Percentiles rank a stretch among this genome's conserved stretches.
These are phyloP conservation scores for Entomortierella parvispora DNA, from an alignment of 192 early-diverging fungal genomes.

Conservation along the genomic window DNA sequence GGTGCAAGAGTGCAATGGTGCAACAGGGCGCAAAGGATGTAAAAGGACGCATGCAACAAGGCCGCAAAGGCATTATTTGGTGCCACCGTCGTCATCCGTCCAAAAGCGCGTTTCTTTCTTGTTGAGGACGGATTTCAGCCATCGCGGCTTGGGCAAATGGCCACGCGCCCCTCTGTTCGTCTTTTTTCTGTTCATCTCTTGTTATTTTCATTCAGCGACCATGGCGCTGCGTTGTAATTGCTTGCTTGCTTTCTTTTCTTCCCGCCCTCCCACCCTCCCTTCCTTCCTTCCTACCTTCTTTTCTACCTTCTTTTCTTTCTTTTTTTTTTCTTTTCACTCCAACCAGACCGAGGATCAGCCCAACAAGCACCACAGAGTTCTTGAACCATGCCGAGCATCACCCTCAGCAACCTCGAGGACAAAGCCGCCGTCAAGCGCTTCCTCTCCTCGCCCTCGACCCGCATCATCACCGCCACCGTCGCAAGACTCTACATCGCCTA, in stretches of 20 bases:
- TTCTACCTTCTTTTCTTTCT: not conserved
- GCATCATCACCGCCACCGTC: constrained; percentile 81
- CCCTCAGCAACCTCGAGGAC: constrained; percentile 68
- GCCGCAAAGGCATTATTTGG: too few species aligned
- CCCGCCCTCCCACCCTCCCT: not conserved
- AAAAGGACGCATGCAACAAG: too few species aligned
- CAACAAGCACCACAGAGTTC: not conserved
- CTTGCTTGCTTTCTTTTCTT: not conserved
- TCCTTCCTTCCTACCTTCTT: not conserved
- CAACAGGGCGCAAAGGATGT: too few species aligned
- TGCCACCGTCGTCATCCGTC: too few species aligned
- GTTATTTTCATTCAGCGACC: too few species aligned
- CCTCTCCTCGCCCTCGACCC: constrained; percentile 56
- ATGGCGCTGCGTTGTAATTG: too few species aligned
- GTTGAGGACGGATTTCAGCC: too few species aligned
- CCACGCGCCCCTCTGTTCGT: too few species aligned
- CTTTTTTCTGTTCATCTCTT: too few species aligned
- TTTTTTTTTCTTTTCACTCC: not conserved
- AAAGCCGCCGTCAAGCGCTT: constrained; percentile 66
- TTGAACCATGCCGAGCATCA: constrained; percentile 72
- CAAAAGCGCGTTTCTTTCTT: too few species aligned
- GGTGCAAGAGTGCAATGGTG: too few species aligned
- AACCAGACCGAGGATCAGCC: constrained; percentile 2
- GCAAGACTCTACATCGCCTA: constrained; percentile 78
- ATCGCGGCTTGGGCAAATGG: too few species aligned